A percentile compares a stretch with the other conserved stretches of the same genome.
phyloP scores from a whole-genome alignment of 1,284 basidiomycete species.

The Stereum hirsutum region DNA sequence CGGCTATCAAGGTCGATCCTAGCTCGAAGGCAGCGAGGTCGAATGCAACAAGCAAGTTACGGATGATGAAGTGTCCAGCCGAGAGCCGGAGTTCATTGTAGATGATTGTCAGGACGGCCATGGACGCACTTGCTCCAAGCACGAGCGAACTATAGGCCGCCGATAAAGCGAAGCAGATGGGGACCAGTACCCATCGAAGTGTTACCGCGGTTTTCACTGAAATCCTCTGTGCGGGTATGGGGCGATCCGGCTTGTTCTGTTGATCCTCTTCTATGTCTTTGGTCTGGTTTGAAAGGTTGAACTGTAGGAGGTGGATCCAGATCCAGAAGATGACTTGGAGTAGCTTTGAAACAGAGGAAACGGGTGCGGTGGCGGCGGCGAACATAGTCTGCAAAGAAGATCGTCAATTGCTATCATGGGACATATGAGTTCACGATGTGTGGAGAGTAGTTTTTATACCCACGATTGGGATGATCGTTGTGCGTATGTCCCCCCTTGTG shows the following conservation, averaged over 20 bases:
- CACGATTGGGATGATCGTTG: slow-evolving; percentile 30
- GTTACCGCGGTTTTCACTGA: slow-evolving; percentile 19
- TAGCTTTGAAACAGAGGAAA: slow-evolving; percentile 13
- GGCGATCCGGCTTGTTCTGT: slow-evolving; percentile 34
- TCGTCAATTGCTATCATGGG: neutral
- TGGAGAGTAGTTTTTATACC: slow-evolving; percentile 6
- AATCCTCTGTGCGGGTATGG: slow-evolving; percentile 33
- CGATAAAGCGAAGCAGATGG: slow-evolving; percentile 24
- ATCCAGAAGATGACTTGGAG: slow-evolving; percentile 27
- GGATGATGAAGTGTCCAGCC: slow-evolving; percentile 23
- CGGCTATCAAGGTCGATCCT: slow-evolving; percentile 28
- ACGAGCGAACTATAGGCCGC: slow-evolving; percentile 20
- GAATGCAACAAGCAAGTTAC: slow-evolving; percentile 27
- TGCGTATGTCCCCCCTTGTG: slow-evolving; percentile 30
- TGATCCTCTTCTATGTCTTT: slow-evolving; percentile 29
- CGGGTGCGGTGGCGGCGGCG: slow-evolving; percentile 23
- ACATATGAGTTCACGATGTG: too few species aligned
- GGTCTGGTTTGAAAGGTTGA: slow-evolving; percentile 33
- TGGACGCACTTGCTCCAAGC: slow-evolving; percentile 21
- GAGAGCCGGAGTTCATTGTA: slow-evolving; percentile 29
- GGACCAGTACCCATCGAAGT: slow-evolving; percentile 27
- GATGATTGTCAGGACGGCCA: slow-evolving; percentile 20
- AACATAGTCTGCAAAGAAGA: slow-evolving; percentile 24
- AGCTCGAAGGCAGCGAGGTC: slow-evolving; percentile 28
- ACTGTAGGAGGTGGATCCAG: slow-evolving; percentile 33